Evolutionary conservation across 1,284 basidiomycete species (phyloP).

Genomic region (Puccinia triticina): DNA sequence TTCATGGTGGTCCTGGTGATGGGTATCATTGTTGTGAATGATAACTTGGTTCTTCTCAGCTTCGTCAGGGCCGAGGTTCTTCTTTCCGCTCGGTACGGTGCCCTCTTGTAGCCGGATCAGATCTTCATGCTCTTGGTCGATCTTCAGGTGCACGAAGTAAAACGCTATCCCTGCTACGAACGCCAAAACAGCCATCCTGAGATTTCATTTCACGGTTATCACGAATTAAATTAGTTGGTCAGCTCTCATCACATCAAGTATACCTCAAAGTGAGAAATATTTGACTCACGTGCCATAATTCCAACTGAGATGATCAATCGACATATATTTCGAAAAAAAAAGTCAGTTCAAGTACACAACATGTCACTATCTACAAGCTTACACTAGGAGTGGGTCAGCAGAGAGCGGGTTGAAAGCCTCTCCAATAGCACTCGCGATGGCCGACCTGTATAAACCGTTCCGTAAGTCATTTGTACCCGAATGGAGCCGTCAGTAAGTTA

Average conservation of each 20-base stretch:
- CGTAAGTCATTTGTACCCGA: neutral
- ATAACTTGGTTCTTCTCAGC: neutral
- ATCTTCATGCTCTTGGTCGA: constrained; percentile 38
- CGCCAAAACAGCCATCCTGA: constrained; percentile 40
- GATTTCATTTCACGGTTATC: neutral
- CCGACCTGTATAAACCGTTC: constrained; percentile 5
- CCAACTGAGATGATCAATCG: constrained; percentile 15
- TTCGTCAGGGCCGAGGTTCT: neutral
- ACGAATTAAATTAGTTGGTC: neutral
- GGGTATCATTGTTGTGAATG: neutral
- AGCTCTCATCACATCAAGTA: neutral
- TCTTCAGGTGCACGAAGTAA: constrained; percentile 20
- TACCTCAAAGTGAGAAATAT: neutral
- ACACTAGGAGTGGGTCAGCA: constrained; percentile 47
- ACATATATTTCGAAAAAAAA: neutral
- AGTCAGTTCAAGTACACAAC: neutral
- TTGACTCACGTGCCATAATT: constrained; percentile 50
- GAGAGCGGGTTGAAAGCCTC: constrained; percentile 49
- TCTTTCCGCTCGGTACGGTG: neutral
- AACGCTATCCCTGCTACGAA: constrained; percentile 40
- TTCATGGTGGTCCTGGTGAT: neutral
- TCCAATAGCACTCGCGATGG: constrained; percentile 49
- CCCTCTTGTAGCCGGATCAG: constrained; percentile 34
- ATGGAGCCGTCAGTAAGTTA: neutral
- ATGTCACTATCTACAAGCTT: neutral